These are phyloP conservation scores for Musa acuminata DNA, from an alignment of 176 grass and related monocot genomes.

Conservation along the genomic window DNA sequence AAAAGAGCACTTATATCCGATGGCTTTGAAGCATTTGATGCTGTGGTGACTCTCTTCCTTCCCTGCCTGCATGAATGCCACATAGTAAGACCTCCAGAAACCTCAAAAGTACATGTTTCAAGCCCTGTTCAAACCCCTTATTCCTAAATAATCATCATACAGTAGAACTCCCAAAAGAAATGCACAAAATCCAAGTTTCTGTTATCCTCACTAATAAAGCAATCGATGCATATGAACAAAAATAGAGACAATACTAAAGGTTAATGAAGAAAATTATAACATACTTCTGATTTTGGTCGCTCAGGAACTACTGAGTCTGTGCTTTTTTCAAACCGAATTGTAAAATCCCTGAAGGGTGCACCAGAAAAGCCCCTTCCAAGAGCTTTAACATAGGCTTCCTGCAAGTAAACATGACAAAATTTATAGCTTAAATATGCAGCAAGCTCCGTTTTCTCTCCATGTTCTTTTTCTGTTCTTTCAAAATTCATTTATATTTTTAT, in stretches of 20 bases:
- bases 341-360: constrained; percentile 77
- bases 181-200: background rate
- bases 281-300: constrained; percentile 23
- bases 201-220: background rate
- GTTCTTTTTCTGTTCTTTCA: background rate
- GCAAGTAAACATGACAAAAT: constrained; percentile 22
- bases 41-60: too few relatives aligned
- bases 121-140: too few relatives aligned
- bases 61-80: too few relatives aligned
- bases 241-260: background rate
- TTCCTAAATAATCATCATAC: too few relatives aligned
- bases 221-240: background rate
- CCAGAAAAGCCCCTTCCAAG: constrained; percentile 91
- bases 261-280: background rate
- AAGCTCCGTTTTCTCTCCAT: background rate
- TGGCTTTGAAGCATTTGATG: too few relatives aligned
- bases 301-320: constrained; percentile 25
- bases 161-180: too few relatives aligned
- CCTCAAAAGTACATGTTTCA: too few relatives aligned
- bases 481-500: background rate
- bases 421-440: constrained; percentile 1
- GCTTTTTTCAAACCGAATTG: constrained; percentile 46
- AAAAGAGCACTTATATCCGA: too few relatives aligned
- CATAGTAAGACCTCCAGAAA: too few relatives aligned
- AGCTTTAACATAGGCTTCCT: constrained; percentile 98